Percentiles rank a stretch among this genome's conserved stretches.
Evolutionary conservation across 345 rosid genomes (phyloP).

Genomic region (Salix caprea): DNA sequence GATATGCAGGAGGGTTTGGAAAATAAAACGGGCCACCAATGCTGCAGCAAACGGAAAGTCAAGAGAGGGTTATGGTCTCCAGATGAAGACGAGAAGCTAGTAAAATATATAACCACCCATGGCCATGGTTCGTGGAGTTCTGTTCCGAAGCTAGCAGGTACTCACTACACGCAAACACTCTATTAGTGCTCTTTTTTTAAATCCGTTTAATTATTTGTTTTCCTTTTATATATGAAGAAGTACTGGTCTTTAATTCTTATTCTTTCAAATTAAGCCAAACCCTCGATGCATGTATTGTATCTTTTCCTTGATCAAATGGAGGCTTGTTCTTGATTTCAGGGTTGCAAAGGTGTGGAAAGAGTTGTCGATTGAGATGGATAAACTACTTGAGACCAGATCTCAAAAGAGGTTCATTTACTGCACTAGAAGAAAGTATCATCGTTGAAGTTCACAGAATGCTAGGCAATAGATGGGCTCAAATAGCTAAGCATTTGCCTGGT

Average conservation of each 20-base stretch:
- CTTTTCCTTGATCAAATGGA: background rate
- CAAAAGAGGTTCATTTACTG: slow-evolving; percentile 47
- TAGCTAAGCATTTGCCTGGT: slow-evolving; percentile 63
- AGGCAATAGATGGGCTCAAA: slow-evolving; percentile 68
- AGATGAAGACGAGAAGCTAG: slow-evolving; percentile 62
- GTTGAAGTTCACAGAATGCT: slow-evolving; percentile 47
- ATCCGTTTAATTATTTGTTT: background rate
- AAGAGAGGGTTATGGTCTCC: slow-evolving; percentile 69
- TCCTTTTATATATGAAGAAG: background rate
- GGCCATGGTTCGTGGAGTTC: slow-evolving; percentile 65
- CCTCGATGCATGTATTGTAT: background rate
- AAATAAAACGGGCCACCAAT: slow-evolving; percentile 46
- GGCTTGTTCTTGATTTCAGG: slow-evolving; percentile 21
- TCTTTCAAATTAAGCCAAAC: no score
- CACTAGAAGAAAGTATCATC: slow-evolving; percentile 50
- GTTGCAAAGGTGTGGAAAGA: slow-evolving; percentile 61
- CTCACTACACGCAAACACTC: background rate
- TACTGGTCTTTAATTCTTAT: no score
- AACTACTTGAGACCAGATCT: slow-evolving; percentile 64
- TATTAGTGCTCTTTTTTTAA: background rate
- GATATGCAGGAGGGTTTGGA: background rate
- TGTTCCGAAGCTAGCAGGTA: slow-evolving; percentile 54
- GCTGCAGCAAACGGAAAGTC: slow-evolving; percentile 61
- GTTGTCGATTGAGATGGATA: slow-evolving; percentile 64
- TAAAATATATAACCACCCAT: slow-evolving; percentile 35